These are phyloP conservation scores for Choiromyces venosus DNA, from an alignment of 495 filamentous ascomycete genomes.

Conservation along the genomic window DNA sequence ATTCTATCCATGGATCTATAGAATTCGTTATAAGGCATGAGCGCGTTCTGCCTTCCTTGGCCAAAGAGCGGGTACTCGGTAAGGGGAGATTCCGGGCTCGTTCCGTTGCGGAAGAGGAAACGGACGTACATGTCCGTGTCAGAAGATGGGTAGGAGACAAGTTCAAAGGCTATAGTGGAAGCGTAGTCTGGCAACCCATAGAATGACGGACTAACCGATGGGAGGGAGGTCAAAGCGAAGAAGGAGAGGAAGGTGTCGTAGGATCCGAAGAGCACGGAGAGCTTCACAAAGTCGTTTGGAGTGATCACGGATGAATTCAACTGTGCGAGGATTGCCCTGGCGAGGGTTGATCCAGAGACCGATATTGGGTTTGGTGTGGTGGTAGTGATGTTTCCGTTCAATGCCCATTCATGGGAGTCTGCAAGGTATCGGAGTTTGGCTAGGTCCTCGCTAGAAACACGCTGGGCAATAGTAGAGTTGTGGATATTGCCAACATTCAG, in stretches of 20 bases:
- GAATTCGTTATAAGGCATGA: conserved; percentile 62
- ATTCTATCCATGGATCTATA: conserved; percentile 54
- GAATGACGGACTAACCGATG: conserved; percentile 55
- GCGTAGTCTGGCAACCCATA: conserved; percentile 64
- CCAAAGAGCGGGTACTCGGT: conserved; percentile 64
- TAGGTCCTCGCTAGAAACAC: conserved; percentile 52
- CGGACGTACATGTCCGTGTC: conserved; percentile 60
- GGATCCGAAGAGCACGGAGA: conserved; percentile 64
- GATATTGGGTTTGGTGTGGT: conserved; percentile 44
- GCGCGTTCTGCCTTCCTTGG: conserved; percentile 47
- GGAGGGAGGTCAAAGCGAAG: conserved; percentile 62
- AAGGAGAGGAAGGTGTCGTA: conserved; percentile 69
- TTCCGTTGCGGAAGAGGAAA: conserved; percentile 73
- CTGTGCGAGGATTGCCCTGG: conserved; percentile 60
- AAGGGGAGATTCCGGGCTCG: conserved; percentile 51
- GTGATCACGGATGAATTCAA: conserved; percentile 56
- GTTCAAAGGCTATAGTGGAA: conserved; percentile 65
- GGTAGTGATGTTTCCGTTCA: conserved; percentile 57
- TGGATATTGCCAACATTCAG: conserved; percentile 68
- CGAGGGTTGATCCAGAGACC: conserved; percentile 54
- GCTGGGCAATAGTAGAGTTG: conserved; percentile 58
- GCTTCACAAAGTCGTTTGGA: conserved; percentile 49
- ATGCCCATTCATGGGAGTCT: conserved; percentile 59
- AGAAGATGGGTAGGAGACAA: conserved; percentile 56
- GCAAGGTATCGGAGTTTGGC: conserved; percentile 59